Conservation (phyloP, 352 stramenopile species). For the Globisporangium takayamanum region DNA sequence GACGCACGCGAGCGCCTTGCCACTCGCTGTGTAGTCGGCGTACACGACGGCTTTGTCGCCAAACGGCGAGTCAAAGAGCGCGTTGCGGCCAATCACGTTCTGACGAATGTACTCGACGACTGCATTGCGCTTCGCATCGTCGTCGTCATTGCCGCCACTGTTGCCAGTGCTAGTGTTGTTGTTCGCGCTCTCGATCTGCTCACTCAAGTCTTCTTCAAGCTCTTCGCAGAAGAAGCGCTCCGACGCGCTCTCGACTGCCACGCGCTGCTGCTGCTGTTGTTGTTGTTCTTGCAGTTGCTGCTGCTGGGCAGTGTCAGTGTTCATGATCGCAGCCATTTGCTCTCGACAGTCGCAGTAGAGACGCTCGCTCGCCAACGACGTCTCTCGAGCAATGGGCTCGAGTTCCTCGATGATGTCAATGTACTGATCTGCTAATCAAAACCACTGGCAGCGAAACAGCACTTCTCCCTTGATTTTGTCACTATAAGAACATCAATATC, state of each 20-base stretch:
- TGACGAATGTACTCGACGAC: conserved; percentile 28
- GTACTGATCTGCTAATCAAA: not conserved
- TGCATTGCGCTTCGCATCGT: conserved; percentile 11
- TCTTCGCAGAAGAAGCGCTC: conserved; percentile 77
- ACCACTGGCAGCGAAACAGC: not conserved
- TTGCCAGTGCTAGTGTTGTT: not conserved
- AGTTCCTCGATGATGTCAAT: too few species aligned
- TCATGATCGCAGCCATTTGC: conserved; percentile 10
- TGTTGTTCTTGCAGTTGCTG: not conserved
- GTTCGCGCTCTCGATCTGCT: conserved; percentile 27
- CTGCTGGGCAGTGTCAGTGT: not conserved
- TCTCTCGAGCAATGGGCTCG: not conserved
- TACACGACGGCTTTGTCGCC: conserved; percentile 84
- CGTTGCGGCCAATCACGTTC: conserved; percentile 40
- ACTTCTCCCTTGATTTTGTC: not conserved
- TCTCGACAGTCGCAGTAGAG: not conserved
- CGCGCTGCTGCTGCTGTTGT: not conserved
- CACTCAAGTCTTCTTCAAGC: conserved; percentile 56
- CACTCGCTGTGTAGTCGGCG: conserved; percentile 93
- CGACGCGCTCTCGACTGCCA: not conserved
- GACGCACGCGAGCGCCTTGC: conserved; percentile 80
- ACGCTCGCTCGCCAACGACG: not conserved
- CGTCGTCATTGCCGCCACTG: conserved; percentile 1
- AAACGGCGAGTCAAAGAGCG: conserved; percentile 63
- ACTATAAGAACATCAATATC: too few species aligned